These are phyloP conservation scores for Sphaerostilbella broomeana DNA, from an alignment of 2,329 filamentous ascomycete species.

Conservation along the genomic window DNA sequence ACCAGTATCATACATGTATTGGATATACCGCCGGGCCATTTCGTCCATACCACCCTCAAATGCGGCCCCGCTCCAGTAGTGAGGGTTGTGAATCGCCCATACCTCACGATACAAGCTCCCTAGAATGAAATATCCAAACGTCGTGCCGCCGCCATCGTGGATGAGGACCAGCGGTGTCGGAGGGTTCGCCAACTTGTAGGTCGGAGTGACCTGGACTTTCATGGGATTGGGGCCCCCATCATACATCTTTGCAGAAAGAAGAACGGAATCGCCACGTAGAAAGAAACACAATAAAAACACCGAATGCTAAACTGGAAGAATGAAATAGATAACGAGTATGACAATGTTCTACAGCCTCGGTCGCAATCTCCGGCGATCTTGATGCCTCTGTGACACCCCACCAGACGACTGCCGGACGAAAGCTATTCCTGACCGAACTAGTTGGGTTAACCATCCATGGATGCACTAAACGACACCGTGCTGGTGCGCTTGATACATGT, in stretches of 20 bases:
- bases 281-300: not conserved
- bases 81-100: slow-evolving; percentile 26
- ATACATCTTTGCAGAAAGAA: slow-evolving; percentile 12
- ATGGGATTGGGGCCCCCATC: slow-evolving; percentile 21
- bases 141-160: slow-evolving; percentile 27
- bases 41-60: slow-evolving; percentile 25
- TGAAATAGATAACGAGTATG: not conserved
- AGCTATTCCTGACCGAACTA: slow-evolving; percentile 9
- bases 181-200: slow-evolving; percentile 14
- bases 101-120: slow-evolving; percentile 24
- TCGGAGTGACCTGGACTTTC: slow-evolving; percentile 17
- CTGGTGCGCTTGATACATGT: no score
- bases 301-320: no score
- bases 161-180: slow-evolving; percentile 23
- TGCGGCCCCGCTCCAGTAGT: slow-evolving; percentile 19
- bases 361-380: no score
- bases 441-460: no score
- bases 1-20: slow-evolving; percentile 18
- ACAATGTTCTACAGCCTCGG: no score
- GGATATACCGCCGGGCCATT: slow-evolving; percentile 24
- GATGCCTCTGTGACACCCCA: no score
- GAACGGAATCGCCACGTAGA: no score
- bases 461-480: no score
- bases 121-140: slow-evolving; percentile 25
- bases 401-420: no score